Percentiles rank a stretch among this genome's conserved stretches.
These are phyloP conservation scores for Sugiyamaella pinicola DNA, from an alignment of 1,139 yeast genomes.

Conservation along the genomic window DNA sequence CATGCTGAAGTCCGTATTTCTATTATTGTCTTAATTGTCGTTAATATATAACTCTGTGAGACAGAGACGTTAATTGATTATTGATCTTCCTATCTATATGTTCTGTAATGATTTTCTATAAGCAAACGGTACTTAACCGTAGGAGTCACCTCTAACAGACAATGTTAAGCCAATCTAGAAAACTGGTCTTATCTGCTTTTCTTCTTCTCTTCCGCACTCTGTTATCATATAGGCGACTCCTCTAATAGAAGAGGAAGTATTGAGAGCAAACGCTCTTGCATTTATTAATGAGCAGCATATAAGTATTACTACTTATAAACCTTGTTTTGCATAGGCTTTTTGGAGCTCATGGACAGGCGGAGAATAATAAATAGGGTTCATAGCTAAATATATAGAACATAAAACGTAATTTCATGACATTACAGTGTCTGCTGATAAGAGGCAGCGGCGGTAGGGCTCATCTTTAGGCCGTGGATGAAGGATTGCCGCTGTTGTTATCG, in stretches of 20 bases:
- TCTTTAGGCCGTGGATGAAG: slow-evolving; percentile 72
- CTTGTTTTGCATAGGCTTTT: no score
- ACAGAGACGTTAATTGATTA: neutral
- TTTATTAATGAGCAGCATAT: no score
- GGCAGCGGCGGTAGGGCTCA: slow-evolving; percentile 86
- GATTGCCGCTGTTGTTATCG: slow-evolving; percentile 78
- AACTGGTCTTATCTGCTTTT: no score
- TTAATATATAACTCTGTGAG: neutral
- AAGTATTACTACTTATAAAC: no score
- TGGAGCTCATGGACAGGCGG: neutral
- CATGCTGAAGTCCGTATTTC: neutral
- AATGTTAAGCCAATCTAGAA: no score
- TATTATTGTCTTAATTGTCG: neutral
- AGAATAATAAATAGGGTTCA: neutral
- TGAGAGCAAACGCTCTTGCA: no score
- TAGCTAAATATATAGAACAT: neutral
- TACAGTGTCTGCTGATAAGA: neutral
- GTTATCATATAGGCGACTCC: no score
- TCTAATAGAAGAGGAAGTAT: no score
- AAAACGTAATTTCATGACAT: slow-evolving; percentile 3
- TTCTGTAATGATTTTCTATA: neutral
- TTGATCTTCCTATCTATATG: neutral
- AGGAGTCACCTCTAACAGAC: no score
- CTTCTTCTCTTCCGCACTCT: no score
- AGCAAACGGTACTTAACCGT: no score